Base-by-base conservation (phyloP, 306 rosid genomes). In the Luffa aegyptiaca region DNA sequence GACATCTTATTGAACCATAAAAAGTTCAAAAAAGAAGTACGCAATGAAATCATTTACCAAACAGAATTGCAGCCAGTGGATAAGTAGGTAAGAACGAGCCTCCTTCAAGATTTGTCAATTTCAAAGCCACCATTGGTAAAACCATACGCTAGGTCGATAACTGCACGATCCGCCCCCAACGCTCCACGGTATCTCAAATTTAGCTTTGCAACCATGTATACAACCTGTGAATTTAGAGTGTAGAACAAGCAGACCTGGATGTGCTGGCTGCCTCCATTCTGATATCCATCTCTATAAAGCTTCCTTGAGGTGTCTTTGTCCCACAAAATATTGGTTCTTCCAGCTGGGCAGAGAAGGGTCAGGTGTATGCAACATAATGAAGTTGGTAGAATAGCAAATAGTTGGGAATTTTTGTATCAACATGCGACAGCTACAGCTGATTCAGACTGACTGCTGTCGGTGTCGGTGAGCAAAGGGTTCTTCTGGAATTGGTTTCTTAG, bases 401-500 rank as follows among this genome's bases (percentile, higher is more conserved):
- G 52, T 57, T 64, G 17, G 72, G 76, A 77, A 69, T 80, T 61
- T 9, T 17, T 39, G 78, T 4, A 85, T 89, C 90, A 92, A 82
- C 90, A 82, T 68, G 88, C 86, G 36, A 81, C 86, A 63, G 93
- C 93, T 80, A 88, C 88, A 74, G 85, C 96, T 74, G 82, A 55
- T 79, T 88, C 75, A n/a, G 88, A 33, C 84, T 84, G 85, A 35
- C 51, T 77, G 80, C 74, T 65, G 68, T 90, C 96, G 3, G 87
- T 80, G 1, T 91, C 89, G 6, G 81, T 31, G 58, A 77, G 87
- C 86, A 95, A 84, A 79, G 98, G 98, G 73, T 80, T 85, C 88
- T 88, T 95, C 84, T 92, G 97, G 80, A 91, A 95, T 55, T 87
- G 82, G 86, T 95, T 95, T 55, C 98, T 88, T 56, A 95, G 89